Evolutionary conservation across 2,329 filamentous ascomycete species (phyloP).

Genomic region (Aureobasidium zeae): DNA sequence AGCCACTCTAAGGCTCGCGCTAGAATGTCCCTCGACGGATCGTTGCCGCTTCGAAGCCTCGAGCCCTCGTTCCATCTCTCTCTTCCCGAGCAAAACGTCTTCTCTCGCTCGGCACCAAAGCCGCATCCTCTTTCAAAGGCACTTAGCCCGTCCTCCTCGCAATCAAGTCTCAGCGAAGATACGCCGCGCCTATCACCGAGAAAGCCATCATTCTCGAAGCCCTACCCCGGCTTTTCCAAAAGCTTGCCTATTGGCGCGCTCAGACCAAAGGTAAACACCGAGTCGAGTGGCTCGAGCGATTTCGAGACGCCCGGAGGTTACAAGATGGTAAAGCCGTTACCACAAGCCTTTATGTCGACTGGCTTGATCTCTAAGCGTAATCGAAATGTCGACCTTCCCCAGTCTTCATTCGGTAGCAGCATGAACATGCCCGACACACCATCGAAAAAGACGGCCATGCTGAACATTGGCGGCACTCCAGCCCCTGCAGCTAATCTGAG

Average conservation of each 20-base stretch:
- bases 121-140: constrained; percentile 80
- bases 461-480: constrained; percentile 47
- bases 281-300: constrained; percentile 33
- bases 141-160: constrained; percentile 77
- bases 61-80: constrained; percentile 46
- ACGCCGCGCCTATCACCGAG: constrained; percentile 13
- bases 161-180: constrained; percentile 67
- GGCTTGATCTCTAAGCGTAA: constrained; percentile 93
- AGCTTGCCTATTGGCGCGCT: constrained; percentile 61
- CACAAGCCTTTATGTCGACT: constrained; percentile 86
- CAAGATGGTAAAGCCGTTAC: constrained; percentile 65
- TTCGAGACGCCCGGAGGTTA: constrained; percentile 70
- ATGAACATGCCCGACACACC: constrained; percentile 86
- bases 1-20: constrained; percentile 33
- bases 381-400: constrained; percentile 58
- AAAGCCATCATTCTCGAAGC: constrained; percentile 42
- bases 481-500: constrained; percentile 47
- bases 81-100: constrained; percentile 24
- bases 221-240: constrained; percentile 56
- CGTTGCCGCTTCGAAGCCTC: constrained; percentile 54
- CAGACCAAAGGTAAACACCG: constrained; percentile 42
- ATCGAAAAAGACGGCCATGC: constrained; percentile 80
- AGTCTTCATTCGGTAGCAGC: constrained; percentile 41
- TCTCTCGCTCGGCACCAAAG: constrained; percentile 32
- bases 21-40: constrained; percentile 73